Conservation (phyloP, 1,284 basidiomycete genomes). For the Apiotrichum sp. region DNA sequence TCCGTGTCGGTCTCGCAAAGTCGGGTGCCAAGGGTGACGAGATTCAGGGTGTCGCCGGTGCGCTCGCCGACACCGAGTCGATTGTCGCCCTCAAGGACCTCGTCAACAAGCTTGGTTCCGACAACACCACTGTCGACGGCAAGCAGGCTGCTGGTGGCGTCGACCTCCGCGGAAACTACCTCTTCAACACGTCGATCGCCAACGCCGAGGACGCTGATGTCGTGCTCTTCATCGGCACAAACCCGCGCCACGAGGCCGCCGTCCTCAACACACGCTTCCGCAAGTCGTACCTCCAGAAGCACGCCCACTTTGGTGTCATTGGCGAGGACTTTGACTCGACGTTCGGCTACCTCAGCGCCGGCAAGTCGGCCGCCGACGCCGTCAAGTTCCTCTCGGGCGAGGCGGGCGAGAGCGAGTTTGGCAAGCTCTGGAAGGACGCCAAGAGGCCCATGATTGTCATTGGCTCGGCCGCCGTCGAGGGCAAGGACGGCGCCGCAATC, state of each 20-base stretch:
- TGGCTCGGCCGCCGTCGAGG: constrained; percentile 80
- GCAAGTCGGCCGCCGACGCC: constrained; percentile 70
- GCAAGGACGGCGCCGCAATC: constrained; percentile 74
- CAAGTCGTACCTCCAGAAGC: constrained; percentile 83
- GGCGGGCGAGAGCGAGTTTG: constrained; percentile 54
- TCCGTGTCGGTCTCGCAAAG: constrained; percentile 68
- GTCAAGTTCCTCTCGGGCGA: constrained; percentile 73
- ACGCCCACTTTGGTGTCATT: constrained; percentile 79
- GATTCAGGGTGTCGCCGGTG: constrained; percentile 91
- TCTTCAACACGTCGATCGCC: constrained; percentile 92
- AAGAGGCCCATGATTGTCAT: constrained; percentile 93
- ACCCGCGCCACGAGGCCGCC: constrained; percentile 95
- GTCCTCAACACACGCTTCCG: constrained; percentile 96
- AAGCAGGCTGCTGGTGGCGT: constrained; percentile 69
- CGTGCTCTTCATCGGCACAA: constrained; percentile 91
- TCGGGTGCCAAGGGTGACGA: constrained; percentile 89
- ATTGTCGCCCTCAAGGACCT: constrained; percentile 92
- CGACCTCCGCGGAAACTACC: constrained; percentile 92
- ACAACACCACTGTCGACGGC: constrained; percentile 80
- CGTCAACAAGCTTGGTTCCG: constrained; percentile 87
- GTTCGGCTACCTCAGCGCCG: constrained; percentile 90
- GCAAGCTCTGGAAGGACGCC: constrained; percentile 79
- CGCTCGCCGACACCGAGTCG: constrained; percentile 89
- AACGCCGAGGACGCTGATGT: constrained; percentile 87
- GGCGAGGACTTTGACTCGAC: constrained; percentile 88